Evolutionary conservation across 257 asterid genomes (phyloP), one percentile per base, ranked within the genome.

Genomic region (Oldenlandia corymbosa): DNA sequence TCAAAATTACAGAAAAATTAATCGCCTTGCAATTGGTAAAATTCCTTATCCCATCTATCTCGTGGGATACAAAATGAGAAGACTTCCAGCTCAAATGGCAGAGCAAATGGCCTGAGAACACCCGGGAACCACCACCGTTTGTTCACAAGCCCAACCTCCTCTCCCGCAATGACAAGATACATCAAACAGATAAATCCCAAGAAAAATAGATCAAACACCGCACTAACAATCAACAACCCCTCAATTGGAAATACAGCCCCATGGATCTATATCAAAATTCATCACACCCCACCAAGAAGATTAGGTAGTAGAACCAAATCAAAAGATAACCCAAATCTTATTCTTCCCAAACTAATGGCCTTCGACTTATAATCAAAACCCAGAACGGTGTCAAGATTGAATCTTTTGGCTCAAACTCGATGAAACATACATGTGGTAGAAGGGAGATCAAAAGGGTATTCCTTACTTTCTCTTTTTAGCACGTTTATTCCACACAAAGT

Each of bases 41-140:
- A 85, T 73, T 81, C 95, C 84, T 84, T 92, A 78, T 87, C 95
- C 96, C 97, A 87, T 81, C 84, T 84, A 73, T 85, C 91, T 76
- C 82, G 80, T 42, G 84, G 76, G 66, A 79, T 71, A 69, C 79
- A 82, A 65, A 84, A 80, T 39, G 71, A 55, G 48, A 88, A 73
- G 47, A 66, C 79, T 64, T 80, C 75, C 71, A 76, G 81, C 80
- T 70, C 89, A 67, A 78, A 59, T 36, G 81, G 79, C 77, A 81
- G 78, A 63, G 62, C 79, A 72, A 72, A 79, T 34, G 90, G 95
- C 95, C 94, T 71, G 96, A 77, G 91, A 90, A 87, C 96, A 82
- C 73, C 67, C 70, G 62, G 78, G 66, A 68, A 30, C 20, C n/a
- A 34, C 36, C 62, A 73, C 78, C 64, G 81, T 76, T 76, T 84